phyloP scores from a whole-genome alignment of 2,329 filamentous ascomycete genomes.

The Penicillium freii region DNA sequence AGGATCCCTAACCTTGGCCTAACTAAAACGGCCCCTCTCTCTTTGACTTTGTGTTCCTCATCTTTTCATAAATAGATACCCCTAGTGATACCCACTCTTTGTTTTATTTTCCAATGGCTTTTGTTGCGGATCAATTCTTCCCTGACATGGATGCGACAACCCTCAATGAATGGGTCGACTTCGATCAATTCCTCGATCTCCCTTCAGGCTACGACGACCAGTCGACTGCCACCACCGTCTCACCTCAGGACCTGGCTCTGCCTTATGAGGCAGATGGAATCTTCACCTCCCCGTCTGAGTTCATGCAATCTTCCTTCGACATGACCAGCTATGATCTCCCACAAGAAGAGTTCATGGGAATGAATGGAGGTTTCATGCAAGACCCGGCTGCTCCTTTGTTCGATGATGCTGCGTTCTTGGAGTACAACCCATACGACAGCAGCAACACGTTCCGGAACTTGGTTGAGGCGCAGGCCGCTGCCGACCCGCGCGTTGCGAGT shows the following conservation, averaged over 20 bases:
- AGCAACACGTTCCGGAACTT: constrained; percentile 29
- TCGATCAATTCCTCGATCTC: constrained; percentile 36
- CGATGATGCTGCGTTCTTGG: constrained; percentile 15
- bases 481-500: constrained; percentile 35
- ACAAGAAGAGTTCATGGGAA: constrained; percentile 18
- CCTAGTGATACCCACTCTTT: constrained; percentile 7
- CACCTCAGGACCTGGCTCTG: constrained; percentile 30
- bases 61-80: background rate
- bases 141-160: constrained; percentile 21
- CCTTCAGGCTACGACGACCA: constrained; percentile 29
- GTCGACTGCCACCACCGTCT: constrained; percentile 32
- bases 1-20: background rate
- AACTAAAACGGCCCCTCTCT: background rate
- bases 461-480: constrained; percentile 40
- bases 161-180: constrained; percentile 34
- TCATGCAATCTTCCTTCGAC: constrained; percentile 26
- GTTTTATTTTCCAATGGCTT: constrained; percentile 26
- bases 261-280: constrained; percentile 27
- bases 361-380: constrained; percentile 19
- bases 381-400: constrained; percentile 16
- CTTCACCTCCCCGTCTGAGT: constrained; percentile 20
- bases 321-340: constrained; percentile 24
- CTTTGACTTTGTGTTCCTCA: background rate
- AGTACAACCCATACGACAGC: constrained; percentile 18
- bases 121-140: constrained; percentile 27